Evolutionary conservation across 768 basidiomycete genomes (phyloP).

Genomic region (Tephrocybe sp.): DNA sequence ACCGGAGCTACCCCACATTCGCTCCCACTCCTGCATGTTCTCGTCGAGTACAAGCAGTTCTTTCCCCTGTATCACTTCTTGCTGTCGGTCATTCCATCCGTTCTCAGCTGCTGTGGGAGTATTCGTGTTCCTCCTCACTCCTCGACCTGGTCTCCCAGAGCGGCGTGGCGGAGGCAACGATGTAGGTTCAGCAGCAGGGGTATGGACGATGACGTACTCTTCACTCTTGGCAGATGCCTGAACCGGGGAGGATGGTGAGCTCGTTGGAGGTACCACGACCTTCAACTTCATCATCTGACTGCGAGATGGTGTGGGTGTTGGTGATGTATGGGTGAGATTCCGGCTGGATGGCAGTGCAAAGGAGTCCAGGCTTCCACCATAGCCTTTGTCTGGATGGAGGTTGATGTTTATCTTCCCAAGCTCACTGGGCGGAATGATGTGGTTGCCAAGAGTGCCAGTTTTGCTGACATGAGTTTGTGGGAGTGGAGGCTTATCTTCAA

Average conservation of each 20-base stretch:
- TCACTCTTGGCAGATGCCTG: slow-evolving; percentile 13
- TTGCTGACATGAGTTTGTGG: slow-evolving; percentile 25
- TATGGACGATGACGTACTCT: slow-evolving; percentile 33
- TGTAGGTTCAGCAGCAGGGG: slow-evolving; percentile 33
- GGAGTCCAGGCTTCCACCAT: neutral
- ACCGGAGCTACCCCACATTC: slow-evolving; percentile 5
- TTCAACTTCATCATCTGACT: slow-evolving; percentile 7
- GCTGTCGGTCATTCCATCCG: neutral
- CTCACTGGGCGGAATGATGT: slow-evolving; percentile 59
- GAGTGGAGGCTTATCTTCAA: slow-evolving; percentile 35
- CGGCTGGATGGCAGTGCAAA: neutral
- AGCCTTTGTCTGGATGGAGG: slow-evolving; percentile 5
- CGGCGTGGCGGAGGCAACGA: slow-evolving; percentile 40
- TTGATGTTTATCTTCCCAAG: slow-evolving; percentile 38
- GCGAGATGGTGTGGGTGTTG: neutral
- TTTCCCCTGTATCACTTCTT: neutral
- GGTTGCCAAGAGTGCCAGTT: slow-evolving; percentile 28
- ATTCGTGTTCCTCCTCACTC: slow-evolving; percentile 5
- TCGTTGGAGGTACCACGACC: slow-evolving; percentile 2
- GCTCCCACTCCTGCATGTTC: slow-evolving; percentile 6
- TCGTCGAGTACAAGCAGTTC: neutral
- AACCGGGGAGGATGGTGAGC: too few species aligned
- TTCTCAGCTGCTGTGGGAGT: neutral
- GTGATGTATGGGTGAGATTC: neutral
- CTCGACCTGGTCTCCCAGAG: slow-evolving; percentile 1